Percentiles rank a stretch among this genome's conserved stretches.
These are phyloP conservation scores for Penicillium lividum DNA, from an alignment of 495 filamentous ascomycete species.

Conservation along the genomic window DNA sequence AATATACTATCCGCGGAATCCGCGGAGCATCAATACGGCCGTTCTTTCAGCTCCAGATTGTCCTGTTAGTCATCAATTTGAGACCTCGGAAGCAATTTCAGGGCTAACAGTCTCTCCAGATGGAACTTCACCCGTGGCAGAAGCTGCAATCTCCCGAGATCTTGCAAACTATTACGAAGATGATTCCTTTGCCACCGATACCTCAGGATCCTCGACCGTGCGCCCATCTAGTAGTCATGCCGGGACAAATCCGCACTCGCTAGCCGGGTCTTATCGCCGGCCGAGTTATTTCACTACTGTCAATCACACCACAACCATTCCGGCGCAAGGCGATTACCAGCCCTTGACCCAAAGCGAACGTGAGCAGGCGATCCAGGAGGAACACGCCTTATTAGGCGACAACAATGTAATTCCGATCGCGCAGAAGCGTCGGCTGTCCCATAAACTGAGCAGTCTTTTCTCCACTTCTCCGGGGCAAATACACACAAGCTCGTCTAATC, in stretches of 20 bases:
- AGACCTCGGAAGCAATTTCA: too few relatives aligned
- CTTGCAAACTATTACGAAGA: conserved; percentile 59
- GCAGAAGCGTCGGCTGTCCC: conserved; percentile 38
- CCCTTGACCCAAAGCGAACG: conserved; percentile 61
- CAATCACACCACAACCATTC: conserved; percentile 50
- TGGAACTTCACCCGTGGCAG: conserved; percentile 58
- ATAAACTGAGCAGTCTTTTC: conserved; percentile 32
- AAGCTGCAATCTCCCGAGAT: conserved; percentile 70
- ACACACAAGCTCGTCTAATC: conserved; percentile 10
- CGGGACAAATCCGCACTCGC: conserved; percentile 45
- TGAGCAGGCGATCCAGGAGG: conserved; percentile 65
- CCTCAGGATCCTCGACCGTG: conserved; percentile 50
- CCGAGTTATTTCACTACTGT: conserved; percentile 66
- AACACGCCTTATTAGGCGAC: conserved; percentile 73
- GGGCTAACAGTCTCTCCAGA: too few relatives aligned
- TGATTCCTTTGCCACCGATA: conserved; percentile 42
- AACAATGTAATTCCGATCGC: conserved; percentile 73
- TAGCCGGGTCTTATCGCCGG: conserved; percentile 71
- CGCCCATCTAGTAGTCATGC: conserved; percentile 41
- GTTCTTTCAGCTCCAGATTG: conserved; percentile 49
- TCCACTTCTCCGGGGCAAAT: conserved; percentile 19
- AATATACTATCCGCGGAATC: conserved; percentile 25
- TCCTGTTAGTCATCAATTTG: too few relatives aligned
- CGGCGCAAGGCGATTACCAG: conserved; percentile 45
- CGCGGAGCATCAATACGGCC: conserved; percentile 26